phyloP scores from a whole-genome alignment of 495 filamentous ascomycete genomes.

The Penicillium silybi region DNA sequence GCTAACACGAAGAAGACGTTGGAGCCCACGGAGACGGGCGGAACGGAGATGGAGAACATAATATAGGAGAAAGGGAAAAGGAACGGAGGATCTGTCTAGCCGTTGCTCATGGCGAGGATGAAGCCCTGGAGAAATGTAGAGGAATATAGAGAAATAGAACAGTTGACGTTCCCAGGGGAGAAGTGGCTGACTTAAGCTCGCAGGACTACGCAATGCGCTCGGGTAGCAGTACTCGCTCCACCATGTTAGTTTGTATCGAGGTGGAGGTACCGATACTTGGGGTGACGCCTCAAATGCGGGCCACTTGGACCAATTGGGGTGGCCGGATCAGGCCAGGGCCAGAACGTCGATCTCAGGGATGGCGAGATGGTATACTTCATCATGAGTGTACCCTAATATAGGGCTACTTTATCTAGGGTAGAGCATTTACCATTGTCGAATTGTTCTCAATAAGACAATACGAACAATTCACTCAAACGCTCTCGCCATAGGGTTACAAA shows the following conservation, averaged over 20 bases:
- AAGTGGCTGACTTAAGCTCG: slow-evolving; percentile 27
- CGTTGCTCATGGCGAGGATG: slow-evolving; percentile 18
- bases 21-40: slow-evolving; percentile 53
- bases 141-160: slow-evolving; percentile 8
- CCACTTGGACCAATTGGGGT: slow-evolving; percentile 11
- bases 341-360: slow-evolving; percentile 16
- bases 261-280: slow-evolving; percentile 9
- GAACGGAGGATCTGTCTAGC: slow-evolving; percentile 6
- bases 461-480: not conserved
- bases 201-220: not conserved
- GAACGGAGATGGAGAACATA: slow-evolving; percentile 27
- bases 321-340: slow-evolving; percentile 20
- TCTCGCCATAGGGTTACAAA: not conserved
- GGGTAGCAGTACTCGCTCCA: not conserved
- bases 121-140: not conserved
- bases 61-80: slow-evolving; percentile 4
- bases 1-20: slow-evolving; percentile 69
- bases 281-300: not conserved
- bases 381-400: not conserved
- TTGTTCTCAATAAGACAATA: not conserved
- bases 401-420: not conserved
- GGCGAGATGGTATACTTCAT: not conserved
- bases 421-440: no score
- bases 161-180: slow-evolving; percentile 25
- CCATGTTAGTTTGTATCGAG: not conserved